Percentiles rank a stretch among this genome's conserved stretches.
Evolutionary conservation across 2,329 filamentous ascomycete species (phyloP).

Genomic region (Microsporum ferrugineum): DNA sequence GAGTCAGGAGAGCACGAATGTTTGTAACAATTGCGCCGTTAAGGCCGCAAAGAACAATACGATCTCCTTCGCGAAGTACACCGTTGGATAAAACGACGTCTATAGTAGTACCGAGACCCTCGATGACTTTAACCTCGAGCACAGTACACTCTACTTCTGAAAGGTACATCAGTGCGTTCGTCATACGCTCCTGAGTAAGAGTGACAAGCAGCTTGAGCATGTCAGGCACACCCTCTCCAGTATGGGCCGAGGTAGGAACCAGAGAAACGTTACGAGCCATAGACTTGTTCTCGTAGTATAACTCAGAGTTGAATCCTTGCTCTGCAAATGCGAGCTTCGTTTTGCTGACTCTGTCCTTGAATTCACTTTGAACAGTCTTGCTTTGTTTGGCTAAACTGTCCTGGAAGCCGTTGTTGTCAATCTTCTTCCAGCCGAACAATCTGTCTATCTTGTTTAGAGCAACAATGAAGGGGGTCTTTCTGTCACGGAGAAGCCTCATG

Average conservation of each 20-base stretch:
- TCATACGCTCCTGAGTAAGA: slow-evolving; percentile 95
- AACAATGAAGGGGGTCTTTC: slow-evolving; percentile 95
- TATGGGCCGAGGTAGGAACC: slow-evolving; percentile 92
- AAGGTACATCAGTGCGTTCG: slow-evolving; percentile 92
- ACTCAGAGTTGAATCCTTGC: slow-evolving; percentile 94
- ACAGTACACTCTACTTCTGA: slow-evolving; percentile 97
- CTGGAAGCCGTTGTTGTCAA: slow-evolving; percentile 96
- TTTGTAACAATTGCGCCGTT: slow-evolving; percentile 93
- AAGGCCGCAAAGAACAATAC: slow-evolving; percentile 90
- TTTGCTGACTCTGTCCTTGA: slow-evolving; percentile 75
- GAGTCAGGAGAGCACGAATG: slow-evolving; percentile 85
- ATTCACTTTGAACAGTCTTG: slow-evolving; percentile 89
- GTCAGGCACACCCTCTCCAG: slow-evolving; percentile 97
- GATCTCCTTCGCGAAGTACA: slow-evolving; percentile 85
- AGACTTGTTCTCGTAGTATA: slow-evolving; percentile 96
- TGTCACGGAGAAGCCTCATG: slow-evolving; percentile 82
- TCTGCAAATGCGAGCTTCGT: slow-evolving; percentile 91
- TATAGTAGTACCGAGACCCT: slow-evolving; percentile 97
- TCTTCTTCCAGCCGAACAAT: slow-evolving; percentile 97
- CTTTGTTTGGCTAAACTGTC: slow-evolving; percentile 83
- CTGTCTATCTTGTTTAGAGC: slow-evolving; percentile 99
- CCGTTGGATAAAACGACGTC: slow-evolving; percentile 95
- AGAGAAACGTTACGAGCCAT: slow-evolving; percentile 93
- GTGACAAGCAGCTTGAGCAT: slow-evolving; percentile 92
- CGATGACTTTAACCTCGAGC: slow-evolving; percentile 96